Percentiles rank a stretch among this genome's conserved stretches.
Evolutionary conservation across 179 eudicot species (phyloP).

Genomic region (Beta macrorhiza): DNA sequence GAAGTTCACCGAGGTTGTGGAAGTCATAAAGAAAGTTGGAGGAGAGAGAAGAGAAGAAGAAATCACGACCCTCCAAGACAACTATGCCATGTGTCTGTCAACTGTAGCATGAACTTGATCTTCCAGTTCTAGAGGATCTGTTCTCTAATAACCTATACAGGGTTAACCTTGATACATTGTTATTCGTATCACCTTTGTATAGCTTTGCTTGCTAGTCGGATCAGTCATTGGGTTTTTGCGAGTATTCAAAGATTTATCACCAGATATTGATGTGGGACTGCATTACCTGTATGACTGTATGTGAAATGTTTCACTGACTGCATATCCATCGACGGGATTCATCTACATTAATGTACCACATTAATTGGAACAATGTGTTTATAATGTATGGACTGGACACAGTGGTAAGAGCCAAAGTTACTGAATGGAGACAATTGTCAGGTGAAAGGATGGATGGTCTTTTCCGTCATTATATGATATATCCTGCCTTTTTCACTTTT

Average conservation of each 20-base stretch:
- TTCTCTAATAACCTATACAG: neutral
- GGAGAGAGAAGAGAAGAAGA: too few species aligned
- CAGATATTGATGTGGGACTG: neutral
- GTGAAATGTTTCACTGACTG: neutral
- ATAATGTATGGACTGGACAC: neutral
- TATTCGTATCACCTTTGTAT: neutral
- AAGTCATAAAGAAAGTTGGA: too few species aligned
- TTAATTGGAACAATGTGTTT: neutral
- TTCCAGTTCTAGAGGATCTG: too few species aligned
- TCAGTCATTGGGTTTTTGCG: neutral
- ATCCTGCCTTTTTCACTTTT: neutral
- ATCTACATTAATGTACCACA: neutral
- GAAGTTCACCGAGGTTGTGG: too few species aligned
- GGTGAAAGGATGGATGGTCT: neutral
- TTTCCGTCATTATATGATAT: neutral
- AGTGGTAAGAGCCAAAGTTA: neutral
- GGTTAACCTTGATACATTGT: neutral
- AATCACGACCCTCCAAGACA: too few species aligned
- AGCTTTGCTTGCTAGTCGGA: neutral
- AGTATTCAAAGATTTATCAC: neutral
- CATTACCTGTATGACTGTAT: neutral
- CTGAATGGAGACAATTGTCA: neutral
- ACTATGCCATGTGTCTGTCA: too few species aligned
- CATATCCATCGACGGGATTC: neutral
- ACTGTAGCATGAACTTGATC: too few species aligned